Percentiles rank a stretch among this genome's conserved stretches.
phyloP scores from a whole-genome alignment of 192 early-diverging fungal species.

The Radiomyces spectabilis region DNA sequence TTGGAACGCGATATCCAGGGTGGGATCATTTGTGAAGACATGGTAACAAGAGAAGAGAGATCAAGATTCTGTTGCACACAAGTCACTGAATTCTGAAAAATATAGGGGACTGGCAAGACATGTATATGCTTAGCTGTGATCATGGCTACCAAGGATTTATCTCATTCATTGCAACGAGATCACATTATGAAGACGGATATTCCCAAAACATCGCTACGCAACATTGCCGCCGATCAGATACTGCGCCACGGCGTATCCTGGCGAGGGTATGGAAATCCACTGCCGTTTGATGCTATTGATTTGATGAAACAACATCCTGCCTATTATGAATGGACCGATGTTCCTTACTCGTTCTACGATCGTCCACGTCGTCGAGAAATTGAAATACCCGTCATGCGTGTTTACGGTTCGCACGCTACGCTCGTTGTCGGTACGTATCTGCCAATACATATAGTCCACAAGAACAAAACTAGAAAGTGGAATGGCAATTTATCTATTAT shows the following conservation, averaged over 20 bases:
- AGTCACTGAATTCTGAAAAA: not conserved
- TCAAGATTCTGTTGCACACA: not conserved
- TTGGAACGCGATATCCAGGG: conserved; percentile 36
- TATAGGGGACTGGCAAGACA: conserved; percentile 73
- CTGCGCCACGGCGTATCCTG: conserved; percentile 40
- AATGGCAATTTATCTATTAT: too few species aligned
- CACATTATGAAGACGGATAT: not conserved
- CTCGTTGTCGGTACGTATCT: conserved; percentile 58
- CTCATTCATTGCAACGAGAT: conserved; percentile 12
- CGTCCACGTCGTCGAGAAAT: conserved; percentile 7
- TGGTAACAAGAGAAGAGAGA: conserved; percentile 32
- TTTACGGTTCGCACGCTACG: conserved; percentile 57
- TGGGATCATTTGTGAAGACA: conserved; percentile 82
- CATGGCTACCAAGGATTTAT: conserved; percentile 46
- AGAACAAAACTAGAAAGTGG: too few species aligned
- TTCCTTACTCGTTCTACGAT: conserved; percentile 1
- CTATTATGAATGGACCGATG: conserved; percentile 36
- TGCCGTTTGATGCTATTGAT: conserved; percentile 26
- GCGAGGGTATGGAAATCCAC: conserved; percentile 29
- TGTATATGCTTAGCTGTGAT: conserved; percentile 63
- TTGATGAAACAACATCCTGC: conserved; percentile 38
- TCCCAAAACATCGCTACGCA: conserved; percentile 13
- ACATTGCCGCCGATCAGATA: conserved; percentile 35
- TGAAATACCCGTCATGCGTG: conserved; percentile 22
- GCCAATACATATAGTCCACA: too few species aligned